Evolutionary conservation across 176 grass and related monocot genomes (phyloP).

Genomic region (Raddia distichophylla): DNA sequence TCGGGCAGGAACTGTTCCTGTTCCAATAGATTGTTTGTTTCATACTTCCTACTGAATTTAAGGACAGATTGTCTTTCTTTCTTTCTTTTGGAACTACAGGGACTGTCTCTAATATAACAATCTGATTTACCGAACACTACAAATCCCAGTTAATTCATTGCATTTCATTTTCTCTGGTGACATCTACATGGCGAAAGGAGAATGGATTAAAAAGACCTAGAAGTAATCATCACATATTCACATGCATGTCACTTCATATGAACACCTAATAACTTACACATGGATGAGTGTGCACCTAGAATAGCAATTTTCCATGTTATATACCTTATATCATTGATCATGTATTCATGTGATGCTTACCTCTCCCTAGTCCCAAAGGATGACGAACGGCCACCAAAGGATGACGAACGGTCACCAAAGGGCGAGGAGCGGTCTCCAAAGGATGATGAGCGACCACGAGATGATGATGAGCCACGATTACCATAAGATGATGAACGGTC

Average conservation of each 20-base stretch:
- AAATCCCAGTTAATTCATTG: not conserved
- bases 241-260: not conserved
- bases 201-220: not conserved
- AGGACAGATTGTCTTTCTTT: not conserved
- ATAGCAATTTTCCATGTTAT: constrained; percentile 1
- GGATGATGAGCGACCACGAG: constrained; percentile 30
- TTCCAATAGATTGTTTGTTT: not conserved
- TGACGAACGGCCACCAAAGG: constrained; percentile 29
- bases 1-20: not conserved
- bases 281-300: not conserved
- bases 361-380: constrained; percentile 68
- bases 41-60: not conserved
- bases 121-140: not conserved
- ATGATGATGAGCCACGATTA: constrained; percentile 39
- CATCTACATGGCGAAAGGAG: not conserved
- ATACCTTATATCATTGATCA: not conserved
- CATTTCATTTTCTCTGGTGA: not conserved
- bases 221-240: not conserved
- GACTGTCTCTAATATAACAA: not conserved
- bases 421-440: constrained; percentile 36
- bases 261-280: not conserved
- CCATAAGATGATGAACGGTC: constrained; percentile 10
- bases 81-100: too few species aligned
- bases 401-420: not conserved
- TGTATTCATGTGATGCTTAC: constrained; percentile 32